Evolutionary conservation across 2,329 filamentous ascomycete species (phyloP), one percentile per base, ranked within the genome.

Genomic region (Phialophora expanda): DNA sequence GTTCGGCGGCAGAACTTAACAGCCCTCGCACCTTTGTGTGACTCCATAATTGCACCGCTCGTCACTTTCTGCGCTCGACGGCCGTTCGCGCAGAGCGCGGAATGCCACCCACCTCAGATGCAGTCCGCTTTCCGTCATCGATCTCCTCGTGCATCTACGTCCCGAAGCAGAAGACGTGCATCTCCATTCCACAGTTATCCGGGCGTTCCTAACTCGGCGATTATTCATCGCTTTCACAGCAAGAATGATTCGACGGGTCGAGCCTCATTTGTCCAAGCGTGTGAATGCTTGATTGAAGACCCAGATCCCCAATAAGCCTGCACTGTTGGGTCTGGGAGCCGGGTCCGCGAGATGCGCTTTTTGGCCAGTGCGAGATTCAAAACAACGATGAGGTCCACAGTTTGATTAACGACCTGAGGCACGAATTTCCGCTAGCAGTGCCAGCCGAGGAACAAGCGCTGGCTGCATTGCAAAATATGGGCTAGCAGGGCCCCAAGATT

Each of bases 391-490:
- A 56, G 65, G 57, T 53, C 67, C 67, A 69, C 67, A 64, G 44
- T 67, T 69, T 67, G 65, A 67, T 69, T 69, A 34, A 67, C 65
- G 67, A 65, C 66, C 65, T 66, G 64, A 65, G 54, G 55, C 48
- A 28, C 56, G 63, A 71, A 68, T 70, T 67, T 70, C 68, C 69
- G 69, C 70, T 69, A 68, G 30, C 32, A 38, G 65, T 64, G 67
- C 55, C 65, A 67, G 67, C 59, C 65, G 67, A 69, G 59, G 46
- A 34, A 69, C 67, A 69, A 69, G 67, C 64, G 64, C 61, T 64
- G 54, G 46, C 51, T 61, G 61, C 56, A 57, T 41, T 48, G 55
- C 53, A 41, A 30, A 12, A 57, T 50, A 56, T 61, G 61, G 53
- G 12, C 55, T 46, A 56, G 56, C 53, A 22, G 22, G 51, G 55